Evolutionary conservation across 306 rosid genomes (phyloP).

Genomic region (Styphnolobium japonicum): DNA sequence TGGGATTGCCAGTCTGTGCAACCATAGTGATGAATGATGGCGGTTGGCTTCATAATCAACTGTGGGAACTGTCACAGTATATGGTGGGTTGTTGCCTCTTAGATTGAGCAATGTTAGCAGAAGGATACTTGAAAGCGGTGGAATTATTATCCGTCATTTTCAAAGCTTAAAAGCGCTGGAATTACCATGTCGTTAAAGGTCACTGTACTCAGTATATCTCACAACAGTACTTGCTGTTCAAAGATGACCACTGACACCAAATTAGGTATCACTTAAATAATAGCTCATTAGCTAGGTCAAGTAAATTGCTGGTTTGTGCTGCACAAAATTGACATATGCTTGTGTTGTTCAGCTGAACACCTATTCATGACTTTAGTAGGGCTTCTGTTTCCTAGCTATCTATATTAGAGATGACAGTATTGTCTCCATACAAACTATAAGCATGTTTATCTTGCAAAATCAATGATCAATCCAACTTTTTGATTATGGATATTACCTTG

Average conservation of each 20-base stretch:
- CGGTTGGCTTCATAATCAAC: no score
- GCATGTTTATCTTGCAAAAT: constrained; percentile 2
- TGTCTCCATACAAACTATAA: background rate
- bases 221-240: background rate
- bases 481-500: constrained; percentile 6
- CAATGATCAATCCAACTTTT: background rate
- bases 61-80: no score
- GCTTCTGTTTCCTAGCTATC: background rate
- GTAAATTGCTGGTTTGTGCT: background rate
- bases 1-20: no score
- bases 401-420: background rate
- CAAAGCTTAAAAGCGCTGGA: no score
- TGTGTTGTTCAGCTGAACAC: background rate
- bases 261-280: background rate
- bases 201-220: background rate
- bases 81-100: no score
- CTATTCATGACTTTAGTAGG: constrained; percentile 12
- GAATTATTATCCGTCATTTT: no score
- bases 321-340: background rate
- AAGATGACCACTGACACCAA: background rate
- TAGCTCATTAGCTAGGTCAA: background rate
- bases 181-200: background rate
- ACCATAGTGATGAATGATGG: no score
- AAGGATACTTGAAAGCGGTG: no score
- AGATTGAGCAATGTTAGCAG: no score